These are phyloP conservation scores for Eleusine indica DNA, from an alignment of 176 grass and related monocot genomes.

Conservation along the genomic window DNA sequence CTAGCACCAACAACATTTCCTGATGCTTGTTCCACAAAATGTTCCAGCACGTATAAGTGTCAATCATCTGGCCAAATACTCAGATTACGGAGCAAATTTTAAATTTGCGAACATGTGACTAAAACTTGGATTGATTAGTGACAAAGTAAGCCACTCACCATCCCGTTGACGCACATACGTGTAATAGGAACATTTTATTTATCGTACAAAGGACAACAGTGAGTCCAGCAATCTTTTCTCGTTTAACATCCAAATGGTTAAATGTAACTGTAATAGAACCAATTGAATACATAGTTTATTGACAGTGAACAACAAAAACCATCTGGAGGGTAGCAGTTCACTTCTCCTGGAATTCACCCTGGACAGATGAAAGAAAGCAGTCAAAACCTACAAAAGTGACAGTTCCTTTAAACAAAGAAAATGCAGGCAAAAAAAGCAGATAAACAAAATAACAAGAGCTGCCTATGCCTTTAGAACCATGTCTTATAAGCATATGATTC, in stretches of 20 bases:
- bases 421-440: background rate
- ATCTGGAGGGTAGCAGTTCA: background rate
- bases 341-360: background rate
- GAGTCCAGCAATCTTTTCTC: background rate
- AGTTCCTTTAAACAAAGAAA: background rate
- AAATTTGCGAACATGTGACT: background rate
- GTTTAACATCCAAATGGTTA: slow-evolving; percentile 15
- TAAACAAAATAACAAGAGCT: background rate
- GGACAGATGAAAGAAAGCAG: background rate
- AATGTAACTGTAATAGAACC: slow-evolving; percentile 16
- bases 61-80: background rate
- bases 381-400: background rate
- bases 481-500: background rate
- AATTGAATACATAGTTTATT: slow-evolving; percentile 17
- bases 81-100: background rate
- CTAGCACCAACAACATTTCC: background rate
- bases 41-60: background rate
- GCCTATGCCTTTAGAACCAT: background rate
- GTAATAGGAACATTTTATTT: slow-evolving; percentile 7
- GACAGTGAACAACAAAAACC: slow-evolving; percentile 11
- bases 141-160: background rate
- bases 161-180: background rate
- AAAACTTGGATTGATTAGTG: background rate
- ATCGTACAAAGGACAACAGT: background rate
- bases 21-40: background rate